Evolutionary conservation across 495 filamentous ascomycete genomes (phyloP).

Genomic region (Hypoxylon fuscum): DNA sequence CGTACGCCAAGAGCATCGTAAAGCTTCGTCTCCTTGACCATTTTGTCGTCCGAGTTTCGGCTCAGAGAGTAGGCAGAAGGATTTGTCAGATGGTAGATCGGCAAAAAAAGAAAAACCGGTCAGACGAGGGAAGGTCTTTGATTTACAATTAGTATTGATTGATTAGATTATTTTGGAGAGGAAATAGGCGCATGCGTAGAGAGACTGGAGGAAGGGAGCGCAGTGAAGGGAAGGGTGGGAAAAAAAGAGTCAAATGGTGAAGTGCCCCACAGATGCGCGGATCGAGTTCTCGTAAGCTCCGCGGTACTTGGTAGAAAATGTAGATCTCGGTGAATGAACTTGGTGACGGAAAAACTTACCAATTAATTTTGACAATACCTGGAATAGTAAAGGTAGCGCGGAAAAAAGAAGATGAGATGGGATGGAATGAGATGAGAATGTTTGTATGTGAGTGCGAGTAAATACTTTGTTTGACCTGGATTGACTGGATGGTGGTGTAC

Average conservation of each 20-base stretch:
- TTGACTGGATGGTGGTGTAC: background rate
- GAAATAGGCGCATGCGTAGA: conserved; percentile 1
- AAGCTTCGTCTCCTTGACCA: conserved; percentile 90
- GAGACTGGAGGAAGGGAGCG: conserved; percentile 12
- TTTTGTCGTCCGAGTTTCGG: conserved; percentile 55
- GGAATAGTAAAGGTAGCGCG: too few relatives aligned
- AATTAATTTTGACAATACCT: background rate
- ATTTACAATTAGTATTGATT: conserved; percentile 10
- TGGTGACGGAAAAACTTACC: conserved; percentile 20
- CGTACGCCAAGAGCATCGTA: conserved; percentile 89
- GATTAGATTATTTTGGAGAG: conserved; percentile 1
- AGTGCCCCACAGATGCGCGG: conserved; percentile 36
- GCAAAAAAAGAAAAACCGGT: background rate
- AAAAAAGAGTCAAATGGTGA: conserved; percentile 28
- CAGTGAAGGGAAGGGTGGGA: conserved; percentile 30
- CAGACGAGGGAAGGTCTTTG: conserved; percentile 24
- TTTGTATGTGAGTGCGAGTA: too few relatives aligned
- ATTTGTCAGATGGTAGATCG: conserved; percentile 6
- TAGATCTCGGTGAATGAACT: background rate
- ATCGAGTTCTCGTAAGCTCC: conserved; percentile 23
- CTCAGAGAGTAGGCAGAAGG: conserved; percentile 7
- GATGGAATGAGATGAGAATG: too few relatives aligned
- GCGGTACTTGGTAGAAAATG: background rate
- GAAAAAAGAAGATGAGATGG: too few relatives aligned
- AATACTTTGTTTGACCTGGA: background rate